These are phyloP conservation scores for Coemansia sp. DNA, from an alignment of 192 early-diverging fungal species.

Conservation along the genomic window DNA sequence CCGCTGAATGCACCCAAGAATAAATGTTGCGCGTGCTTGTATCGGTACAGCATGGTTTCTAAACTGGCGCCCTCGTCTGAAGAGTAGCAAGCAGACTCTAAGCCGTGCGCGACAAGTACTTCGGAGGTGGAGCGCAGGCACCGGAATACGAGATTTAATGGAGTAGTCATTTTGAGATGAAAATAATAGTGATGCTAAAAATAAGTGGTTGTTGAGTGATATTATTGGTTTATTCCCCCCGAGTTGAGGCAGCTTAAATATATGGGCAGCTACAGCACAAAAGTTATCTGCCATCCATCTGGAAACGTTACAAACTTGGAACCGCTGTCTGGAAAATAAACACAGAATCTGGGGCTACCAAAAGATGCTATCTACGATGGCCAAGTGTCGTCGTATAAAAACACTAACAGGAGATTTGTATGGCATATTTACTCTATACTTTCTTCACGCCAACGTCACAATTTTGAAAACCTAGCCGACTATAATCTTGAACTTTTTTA, in stretches of 20 bases:
- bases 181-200: too few species aligned
- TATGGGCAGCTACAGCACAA: too few species aligned
- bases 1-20: constrained; percentile 46
- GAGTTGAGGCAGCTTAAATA: too few species aligned
- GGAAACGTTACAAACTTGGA: constrained; percentile 16
- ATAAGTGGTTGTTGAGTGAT: too few species aligned
- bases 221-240: too few species aligned
- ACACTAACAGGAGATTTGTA: constrained; percentile 7
- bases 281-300: constrained; percentile 16
- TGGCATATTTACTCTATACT: neutral
- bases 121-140: constrained; percentile 18
- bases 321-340: constrained; percentile 12
- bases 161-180: neutral
- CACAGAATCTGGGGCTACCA: neutral
- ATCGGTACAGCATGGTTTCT: constrained; percentile 39
- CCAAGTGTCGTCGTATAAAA: neutral
- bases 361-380: constrained; percentile 4
- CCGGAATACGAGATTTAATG: constrained; percentile 15
- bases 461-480: constrained; percentile 9
- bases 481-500: neutral
- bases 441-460: constrained; percentile 11
- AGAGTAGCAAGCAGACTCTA: constrained; percentile 35
- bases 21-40: constrained; percentile 31
- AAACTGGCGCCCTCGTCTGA: constrained; percentile 46
- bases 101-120: constrained; percentile 17